Evolutionary conservation across 306 rosid genomes (phyloP).

Genomic region (Medicago arabica): DNA sequence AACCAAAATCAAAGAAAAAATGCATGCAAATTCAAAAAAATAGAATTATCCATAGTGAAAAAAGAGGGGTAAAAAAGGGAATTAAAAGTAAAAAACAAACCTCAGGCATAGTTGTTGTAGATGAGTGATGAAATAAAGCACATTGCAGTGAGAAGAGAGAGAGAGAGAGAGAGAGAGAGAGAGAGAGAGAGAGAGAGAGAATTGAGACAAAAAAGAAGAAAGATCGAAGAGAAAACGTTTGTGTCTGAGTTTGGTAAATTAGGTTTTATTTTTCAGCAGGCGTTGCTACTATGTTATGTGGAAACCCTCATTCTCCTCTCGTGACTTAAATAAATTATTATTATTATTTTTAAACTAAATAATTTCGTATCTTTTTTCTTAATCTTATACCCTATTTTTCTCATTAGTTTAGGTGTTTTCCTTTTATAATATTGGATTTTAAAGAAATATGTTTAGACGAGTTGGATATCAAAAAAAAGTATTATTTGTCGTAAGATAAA

Average conservation of each 20-base stretch:
- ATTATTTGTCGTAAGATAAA: no score
- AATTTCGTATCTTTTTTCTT: no score
- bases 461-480: no score
- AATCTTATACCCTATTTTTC: no score
- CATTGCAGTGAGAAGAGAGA: constrained; percentile 40
- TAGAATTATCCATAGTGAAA: background rate
- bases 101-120: constrained; percentile 50
- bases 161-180: constrained; percentile 1
- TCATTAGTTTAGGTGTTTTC: no score
- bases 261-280: constrained; percentile 57
- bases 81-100: background rate
- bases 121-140: constrained; percentile 40
- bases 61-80: background rate
- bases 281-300: constrained; percentile 42
- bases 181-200: constrained; percentile 8
- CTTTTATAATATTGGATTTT: no score
- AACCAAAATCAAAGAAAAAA: background rate
- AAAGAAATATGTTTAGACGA: no score
- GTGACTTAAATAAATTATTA: constrained; percentile 40
- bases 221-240: constrained; percentile 25
- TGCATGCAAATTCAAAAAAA: constrained; percentile 41
- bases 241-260: constrained; percentile 61
- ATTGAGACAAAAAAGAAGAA: constrained; percentile 22
- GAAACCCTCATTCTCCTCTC: constrained; percentile 35
- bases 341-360: no score